A percentile compares a stretch with the other conserved stretches of the same genome.
phyloP scores from a whole-genome alignment of 805 yeast species.

The Candida nemodendra region DNA sequence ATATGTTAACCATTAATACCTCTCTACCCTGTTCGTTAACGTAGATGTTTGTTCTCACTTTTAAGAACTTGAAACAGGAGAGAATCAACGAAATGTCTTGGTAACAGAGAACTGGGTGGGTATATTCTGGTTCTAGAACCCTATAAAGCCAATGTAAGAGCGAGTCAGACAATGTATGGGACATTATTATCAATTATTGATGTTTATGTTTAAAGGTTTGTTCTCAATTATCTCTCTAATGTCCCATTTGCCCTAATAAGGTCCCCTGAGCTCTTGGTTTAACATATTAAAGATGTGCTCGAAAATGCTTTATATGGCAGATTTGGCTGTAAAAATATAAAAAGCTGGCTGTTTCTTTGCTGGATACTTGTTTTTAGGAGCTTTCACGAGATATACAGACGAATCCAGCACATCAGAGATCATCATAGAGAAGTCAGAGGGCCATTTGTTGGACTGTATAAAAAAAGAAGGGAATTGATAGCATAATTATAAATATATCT shows the following conservation, averaged over 20 bases:
- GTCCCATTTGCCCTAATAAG: too few relatives aligned
- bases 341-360: too few relatives aligned
- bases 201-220: background rate
- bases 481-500: slow-evolving; percentile 4
- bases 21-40: slow-evolving; percentile 58
- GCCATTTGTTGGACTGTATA: slow-evolving; percentile 6
- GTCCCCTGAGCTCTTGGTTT: too few relatives aligned
- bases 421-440: slow-evolving; percentile 5
- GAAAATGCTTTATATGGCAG: background rate
- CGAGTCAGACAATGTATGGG: slow-evolving; percentile 35
- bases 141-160: slow-evolving; percentile 58
- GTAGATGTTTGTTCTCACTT: slow-evolving; percentile 67
- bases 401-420: too few relatives aligned
- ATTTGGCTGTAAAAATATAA: background rate
- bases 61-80: slow-evolving; percentile 49
- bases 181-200: slow-evolving; percentile 4
- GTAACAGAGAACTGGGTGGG: slow-evolving; percentile 55
- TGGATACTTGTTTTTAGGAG: too few relatives aligned
- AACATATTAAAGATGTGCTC: background rate
- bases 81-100: slow-evolving; percentile 59
- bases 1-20: slow-evolving; percentile 58
- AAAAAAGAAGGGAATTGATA: background rate
- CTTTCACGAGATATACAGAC: too few relatives aligned
- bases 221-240: too few relatives aligned
- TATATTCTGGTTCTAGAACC: slow-evolving; percentile 59